These are phyloP conservation scores for Aureobasidium mangrovei DNA, from an alignment of 2,329 filamentous ascomycete species.

Conservation along the genomic window DNA sequence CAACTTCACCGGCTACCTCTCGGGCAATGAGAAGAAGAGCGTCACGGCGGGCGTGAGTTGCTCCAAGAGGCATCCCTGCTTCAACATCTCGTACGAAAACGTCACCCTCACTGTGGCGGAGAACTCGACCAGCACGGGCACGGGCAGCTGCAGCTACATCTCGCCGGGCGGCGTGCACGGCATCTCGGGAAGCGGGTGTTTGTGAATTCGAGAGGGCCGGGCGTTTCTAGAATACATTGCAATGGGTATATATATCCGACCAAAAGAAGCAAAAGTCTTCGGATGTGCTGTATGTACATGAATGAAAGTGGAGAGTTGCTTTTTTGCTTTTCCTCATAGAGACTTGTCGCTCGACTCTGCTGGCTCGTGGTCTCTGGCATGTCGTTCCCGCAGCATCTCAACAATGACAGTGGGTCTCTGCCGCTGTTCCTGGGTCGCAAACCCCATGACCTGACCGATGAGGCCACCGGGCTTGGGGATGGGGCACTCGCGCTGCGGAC, in stretches of 20 bases:
- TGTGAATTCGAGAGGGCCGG: not conserved
- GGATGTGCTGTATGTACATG: not conserved
- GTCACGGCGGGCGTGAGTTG: slow-evolving; percentile 38
- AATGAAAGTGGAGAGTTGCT: not conserved
- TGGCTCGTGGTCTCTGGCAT: not conserved
- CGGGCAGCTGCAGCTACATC: slow-evolving; percentile 31
- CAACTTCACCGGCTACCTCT: slow-evolving; percentile 44
- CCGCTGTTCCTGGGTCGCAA: slow-evolving; percentile 30
- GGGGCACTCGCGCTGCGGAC: slow-evolving; percentile 64
- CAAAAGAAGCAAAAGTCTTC: not conserved
- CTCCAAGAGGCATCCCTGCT: slow-evolving; percentile 42
- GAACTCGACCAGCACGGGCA: slow-evolving; percentile 28
- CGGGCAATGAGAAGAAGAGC: slow-evolving; percentile 24
- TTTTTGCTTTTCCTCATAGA: not conserved
- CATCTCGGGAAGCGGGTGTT: slow-evolving; percentile 10
- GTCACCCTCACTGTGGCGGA: slow-evolving; percentile 27
- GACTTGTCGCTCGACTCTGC: not conserved
- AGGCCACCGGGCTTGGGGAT: slow-evolving; percentile 82
- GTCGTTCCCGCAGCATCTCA: slow-evolving; percentile 1
- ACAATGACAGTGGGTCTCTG: slow-evolving; percentile 1
- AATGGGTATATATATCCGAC: not conserved
- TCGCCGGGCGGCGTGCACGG: slow-evolving; percentile 29
- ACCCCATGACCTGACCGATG: slow-evolving; percentile 66
- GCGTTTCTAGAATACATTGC: not conserved
- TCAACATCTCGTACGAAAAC: slow-evolving; percentile 41